These are phyloP conservation scores for Aspergillus bertholletiae DNA, from an alignment of 495 filamentous ascomycete genomes.

Conservation along the genomic window DNA sequence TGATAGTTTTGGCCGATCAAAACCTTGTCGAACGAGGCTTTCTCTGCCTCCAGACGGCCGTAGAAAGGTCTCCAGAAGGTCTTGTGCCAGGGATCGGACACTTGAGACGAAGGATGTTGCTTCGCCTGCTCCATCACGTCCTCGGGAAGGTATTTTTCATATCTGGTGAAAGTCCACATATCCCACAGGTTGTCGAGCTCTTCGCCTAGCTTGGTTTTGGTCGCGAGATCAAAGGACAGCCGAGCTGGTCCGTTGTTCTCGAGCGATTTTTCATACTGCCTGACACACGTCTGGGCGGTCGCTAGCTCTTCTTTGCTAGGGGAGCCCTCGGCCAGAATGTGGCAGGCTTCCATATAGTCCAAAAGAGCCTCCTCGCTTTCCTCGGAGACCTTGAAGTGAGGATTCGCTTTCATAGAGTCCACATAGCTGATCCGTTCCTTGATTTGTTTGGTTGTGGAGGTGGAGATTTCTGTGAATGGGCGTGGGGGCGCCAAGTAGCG, in stretches of 20 bases:
- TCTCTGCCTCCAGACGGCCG: constrained; percentile 7
- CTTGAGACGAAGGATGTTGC: neutral
- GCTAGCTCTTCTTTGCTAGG: neutral
- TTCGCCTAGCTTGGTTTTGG: constrained; percentile 13
- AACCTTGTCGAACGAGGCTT: neutral
- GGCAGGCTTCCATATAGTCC: constrained; percentile 5
- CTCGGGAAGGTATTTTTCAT: constrained; percentile 6
- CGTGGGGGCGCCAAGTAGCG: constrained; percentile 8
- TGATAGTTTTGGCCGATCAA: neutral
- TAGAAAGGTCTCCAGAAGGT: constrained; percentile 10
- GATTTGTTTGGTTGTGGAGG: constrained; percentile 5
- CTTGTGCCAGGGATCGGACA: constrained; percentile 7
- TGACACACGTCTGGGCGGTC: neutral
- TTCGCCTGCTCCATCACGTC: neutral
- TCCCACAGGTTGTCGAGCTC: constrained; percentile 9
- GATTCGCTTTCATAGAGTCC: neutral
- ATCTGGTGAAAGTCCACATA: constrained; percentile 9
- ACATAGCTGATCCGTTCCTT: constrained; percentile 9
- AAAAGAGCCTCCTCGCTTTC: neutral
- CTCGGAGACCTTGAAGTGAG: constrained; percentile 1
- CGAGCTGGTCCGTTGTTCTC: neutral
- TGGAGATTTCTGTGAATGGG: constrained; percentile 4
- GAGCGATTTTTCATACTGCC: neutral
- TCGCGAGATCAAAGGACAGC: constrained; percentile 11
- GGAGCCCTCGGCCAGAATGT: neutral